phyloP scores from a whole-genome alignment of 306 rosid species.

The peach (Prunus persica) region DNA sequence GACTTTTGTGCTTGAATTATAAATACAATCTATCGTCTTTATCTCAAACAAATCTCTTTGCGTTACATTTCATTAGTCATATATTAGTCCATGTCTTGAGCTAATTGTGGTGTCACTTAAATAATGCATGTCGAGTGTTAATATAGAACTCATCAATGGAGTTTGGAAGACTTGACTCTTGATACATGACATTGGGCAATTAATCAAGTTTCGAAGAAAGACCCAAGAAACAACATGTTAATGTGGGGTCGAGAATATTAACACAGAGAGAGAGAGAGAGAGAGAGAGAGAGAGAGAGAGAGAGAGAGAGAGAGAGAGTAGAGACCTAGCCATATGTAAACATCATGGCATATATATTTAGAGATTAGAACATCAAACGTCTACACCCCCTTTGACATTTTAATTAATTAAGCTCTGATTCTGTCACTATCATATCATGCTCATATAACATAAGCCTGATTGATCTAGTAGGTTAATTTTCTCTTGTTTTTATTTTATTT shows the following conservation, averaged over 20 bases:
- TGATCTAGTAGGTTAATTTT: conserved; percentile 10
- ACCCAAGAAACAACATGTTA: no score
- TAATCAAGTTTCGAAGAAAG: no score
- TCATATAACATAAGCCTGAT: conserved; percentile 36
- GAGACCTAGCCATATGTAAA: conserved; percentile 1
- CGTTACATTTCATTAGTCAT: no score
- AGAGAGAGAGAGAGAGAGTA: neutral
- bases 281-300: neutral
- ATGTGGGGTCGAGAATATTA: no score
- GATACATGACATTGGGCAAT: no score
- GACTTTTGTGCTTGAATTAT: no score
- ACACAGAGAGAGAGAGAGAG: no score
- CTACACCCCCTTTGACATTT: conserved; percentile 21
- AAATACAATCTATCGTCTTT: no score
- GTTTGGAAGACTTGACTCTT: conserved; percentile 3
- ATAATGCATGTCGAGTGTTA: neutral
- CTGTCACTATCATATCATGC: conserved; percentile 27
- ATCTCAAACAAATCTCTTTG: no score
- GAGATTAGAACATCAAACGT: neutral
- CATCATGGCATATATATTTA: conserved; percentile 33
- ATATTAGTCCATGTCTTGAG: neutral
- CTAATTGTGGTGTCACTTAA: neutral
- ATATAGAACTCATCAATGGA: neutral
- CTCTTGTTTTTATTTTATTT: no score
- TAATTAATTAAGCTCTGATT: neutral